These are phyloP conservation scores for Allantophomopsis lycopodina DNA, from an alignment of 2,329 filamentous ascomycete species.

Conservation along the genomic window DNA sequence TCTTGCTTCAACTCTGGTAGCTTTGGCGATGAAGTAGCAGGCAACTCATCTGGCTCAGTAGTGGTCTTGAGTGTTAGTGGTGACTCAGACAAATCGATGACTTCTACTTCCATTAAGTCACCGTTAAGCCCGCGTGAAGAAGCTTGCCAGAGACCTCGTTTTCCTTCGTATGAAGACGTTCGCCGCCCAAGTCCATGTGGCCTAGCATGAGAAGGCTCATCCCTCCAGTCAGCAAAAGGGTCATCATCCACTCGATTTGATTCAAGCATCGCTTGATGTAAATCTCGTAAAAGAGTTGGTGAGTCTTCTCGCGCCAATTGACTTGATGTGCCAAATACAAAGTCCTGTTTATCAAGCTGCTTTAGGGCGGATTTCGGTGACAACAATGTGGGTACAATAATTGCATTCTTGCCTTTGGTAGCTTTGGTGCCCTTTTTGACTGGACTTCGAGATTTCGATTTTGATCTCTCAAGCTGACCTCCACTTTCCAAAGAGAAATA, in stretches of 20 bases:
- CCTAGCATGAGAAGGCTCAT: constrained; percentile 1
- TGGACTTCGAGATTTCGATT: constrained; percentile 11
- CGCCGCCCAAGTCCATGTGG: neutral
- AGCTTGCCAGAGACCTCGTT: constrained; percentile 50
- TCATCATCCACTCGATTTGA: constrained; percentile 33
- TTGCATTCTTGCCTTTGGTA: constrained; percentile 21
- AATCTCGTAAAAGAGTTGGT: constrained; percentile 46
- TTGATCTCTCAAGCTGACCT: constrained; percentile 4
- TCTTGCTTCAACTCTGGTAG: neutral
- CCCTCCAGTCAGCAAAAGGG: constrained; percentile 11
- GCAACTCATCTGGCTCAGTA: neutral
- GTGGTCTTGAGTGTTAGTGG: constrained; percentile 17
- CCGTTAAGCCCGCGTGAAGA: constrained; percentile 54
- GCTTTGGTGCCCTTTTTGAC: constrained; percentile 13
- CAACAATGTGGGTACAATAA: constrained; percentile 37
- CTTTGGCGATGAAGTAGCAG: neutral
- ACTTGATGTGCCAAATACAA: constrained; percentile 77
- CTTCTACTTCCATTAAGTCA: constrained; percentile 46
- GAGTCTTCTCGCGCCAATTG: constrained; percentile 65
- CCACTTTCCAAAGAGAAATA: constrained; percentile 23
- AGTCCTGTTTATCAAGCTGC: constrained; percentile 55
- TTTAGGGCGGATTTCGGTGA: constrained; percentile 56
- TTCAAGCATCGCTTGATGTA: constrained; percentile 45
- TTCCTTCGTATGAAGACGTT: constrained; percentile 2
- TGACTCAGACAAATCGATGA: constrained; percentile 40